Percentiles rank a stretch among this genome's conserved stretches.
phyloP scores from a whole-genome alignment of 495 filamentous ascomycete species.

The Ascobolus immersus region DNA sequence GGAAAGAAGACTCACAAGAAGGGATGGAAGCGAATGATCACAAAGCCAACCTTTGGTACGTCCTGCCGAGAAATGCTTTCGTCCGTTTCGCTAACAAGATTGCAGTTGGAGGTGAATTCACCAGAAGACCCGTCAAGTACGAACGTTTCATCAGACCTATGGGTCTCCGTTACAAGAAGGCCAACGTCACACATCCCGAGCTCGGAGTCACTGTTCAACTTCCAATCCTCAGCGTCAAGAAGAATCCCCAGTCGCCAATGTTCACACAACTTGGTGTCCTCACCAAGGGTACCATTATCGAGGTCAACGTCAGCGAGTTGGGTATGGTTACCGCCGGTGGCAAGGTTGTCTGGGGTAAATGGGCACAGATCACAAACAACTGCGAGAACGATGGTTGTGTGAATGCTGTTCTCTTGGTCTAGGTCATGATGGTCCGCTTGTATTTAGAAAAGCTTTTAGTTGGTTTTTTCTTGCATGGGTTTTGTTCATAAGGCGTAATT shows the following conservation, averaged over 20 bases:
- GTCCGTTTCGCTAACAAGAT: neutral
- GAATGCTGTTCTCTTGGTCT: no score
- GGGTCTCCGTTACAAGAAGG: constrained; percentile 80
- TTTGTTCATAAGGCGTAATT: no score
- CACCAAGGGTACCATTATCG: constrained; percentile 81
- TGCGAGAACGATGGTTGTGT: constrained; percentile 58
- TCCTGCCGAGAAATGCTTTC: constrained; percentile 14
- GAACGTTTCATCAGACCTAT: constrained; percentile 64
- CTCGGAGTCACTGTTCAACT: constrained; percentile 74
- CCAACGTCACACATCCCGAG: constrained; percentile 74
- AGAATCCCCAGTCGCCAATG: constrained; percentile 88
- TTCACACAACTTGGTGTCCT: constrained; percentile 87
- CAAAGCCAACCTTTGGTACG: constrained; percentile 47
- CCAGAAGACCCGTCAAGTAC: constrained; percentile 77
- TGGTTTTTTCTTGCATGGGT: no score
- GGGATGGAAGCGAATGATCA: constrained; percentile 90
- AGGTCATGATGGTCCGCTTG: no score
- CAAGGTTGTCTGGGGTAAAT: constrained; percentile 78
- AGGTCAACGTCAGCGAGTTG: constrained; percentile 86
- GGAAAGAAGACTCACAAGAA: constrained; percentile 37
- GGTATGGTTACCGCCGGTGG: constrained; percentile 79
- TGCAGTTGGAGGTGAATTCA: constrained; percentile 65
- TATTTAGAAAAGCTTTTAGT: no score
- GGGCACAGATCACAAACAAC: constrained; percentile 57
- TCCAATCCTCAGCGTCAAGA: constrained; percentile 84